phyloP scores from a whole-genome alignment of 805 yeast species.

The Lipomyces sp. region DNA sequence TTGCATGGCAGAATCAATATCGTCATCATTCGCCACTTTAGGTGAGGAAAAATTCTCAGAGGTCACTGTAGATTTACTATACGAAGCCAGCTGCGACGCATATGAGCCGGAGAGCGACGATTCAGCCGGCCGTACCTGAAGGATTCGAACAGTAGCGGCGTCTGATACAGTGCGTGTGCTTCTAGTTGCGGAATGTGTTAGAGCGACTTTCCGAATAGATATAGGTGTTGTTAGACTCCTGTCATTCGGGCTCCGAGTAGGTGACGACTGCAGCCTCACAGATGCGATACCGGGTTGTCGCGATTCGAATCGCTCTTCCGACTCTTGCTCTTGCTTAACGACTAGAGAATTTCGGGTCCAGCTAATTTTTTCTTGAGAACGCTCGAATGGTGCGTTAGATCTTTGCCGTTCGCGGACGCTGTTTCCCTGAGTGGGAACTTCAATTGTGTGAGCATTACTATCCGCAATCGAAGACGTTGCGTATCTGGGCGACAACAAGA shows the following conservation, averaged over 20 bases:
- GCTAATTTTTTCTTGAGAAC: conserved; percentile 22
- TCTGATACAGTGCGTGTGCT: not conserved
- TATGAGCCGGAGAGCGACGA: conserved; percentile 1
- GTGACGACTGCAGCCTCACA: not conserved
- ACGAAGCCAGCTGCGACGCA: conserved; percentile 16
- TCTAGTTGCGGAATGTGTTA: not conserved
- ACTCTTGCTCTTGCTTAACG: conserved; percentile 4
- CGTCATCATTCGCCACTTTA: not conserved
- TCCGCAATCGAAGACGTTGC: not conserved
- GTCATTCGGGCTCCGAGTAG: not conserved
- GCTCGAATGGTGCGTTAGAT: conserved; percentile 17
- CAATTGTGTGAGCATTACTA: not conserved
- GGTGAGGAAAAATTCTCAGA: not conserved
- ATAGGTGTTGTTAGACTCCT: not conserved
- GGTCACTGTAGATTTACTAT: conserved; percentile 1
- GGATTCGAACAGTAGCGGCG: not conserved
- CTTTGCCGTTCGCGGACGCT: conserved; percentile 14
- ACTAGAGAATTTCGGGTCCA: conserved; percentile 26
- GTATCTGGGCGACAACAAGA: not conserved
- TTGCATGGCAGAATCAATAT: not conserved
- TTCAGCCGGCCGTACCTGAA: not conserved
- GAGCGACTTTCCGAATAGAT: not conserved
- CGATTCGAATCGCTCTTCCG: not conserved
- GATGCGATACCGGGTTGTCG: not conserved
- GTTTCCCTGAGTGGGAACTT: not conserved